Conservation (phyloP, 2,329 filamentous ascomycete species). For the Piedraia hortae region DNA sequence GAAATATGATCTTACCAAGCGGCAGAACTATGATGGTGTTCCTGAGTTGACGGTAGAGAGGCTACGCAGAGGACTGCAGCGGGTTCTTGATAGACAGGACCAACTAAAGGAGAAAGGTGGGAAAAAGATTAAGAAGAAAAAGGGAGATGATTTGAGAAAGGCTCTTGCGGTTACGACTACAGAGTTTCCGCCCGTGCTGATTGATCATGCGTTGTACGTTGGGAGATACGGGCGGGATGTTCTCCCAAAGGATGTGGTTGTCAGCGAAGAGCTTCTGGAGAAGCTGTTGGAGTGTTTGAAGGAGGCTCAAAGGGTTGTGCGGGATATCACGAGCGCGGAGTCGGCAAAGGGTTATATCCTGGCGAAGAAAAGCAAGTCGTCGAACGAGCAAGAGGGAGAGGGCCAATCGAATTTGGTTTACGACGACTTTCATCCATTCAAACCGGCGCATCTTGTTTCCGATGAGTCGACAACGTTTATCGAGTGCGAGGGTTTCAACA, state of each 20-base stretch:
- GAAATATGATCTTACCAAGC: conserved; percentile 50
- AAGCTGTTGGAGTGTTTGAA: conserved; percentile 39
- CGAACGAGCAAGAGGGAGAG: conserved; percentile 6
- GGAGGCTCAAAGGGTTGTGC: conserved; percentile 41
- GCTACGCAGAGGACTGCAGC: conserved; percentile 39
- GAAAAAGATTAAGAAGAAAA: conserved; percentile 47
- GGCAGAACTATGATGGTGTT: conserved; percentile 57
- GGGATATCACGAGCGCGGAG: conserved; percentile 37
- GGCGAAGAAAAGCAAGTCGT: conserved; percentile 25
- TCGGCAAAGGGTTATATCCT: conserved; percentile 65
- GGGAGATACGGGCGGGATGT: conserved; percentile 40
- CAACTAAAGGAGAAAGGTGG: conserved; percentile 20
- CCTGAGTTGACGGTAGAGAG: conserved; percentile 49
- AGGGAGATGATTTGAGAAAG: conserved; percentile 48
- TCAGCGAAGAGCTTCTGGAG: conserved; percentile 34
- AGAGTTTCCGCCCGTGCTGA: conserved; percentile 62
- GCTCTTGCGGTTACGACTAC: conserved; percentile 61
- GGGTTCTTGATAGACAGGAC: conserved; percentile 31
- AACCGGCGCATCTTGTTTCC: conserved; percentile 49
- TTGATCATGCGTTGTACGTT: conserved; percentile 58
- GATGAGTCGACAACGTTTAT: conserved; percentile 40
- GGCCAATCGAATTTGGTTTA: conserved; percentile 33
- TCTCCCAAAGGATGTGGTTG: conserved; percentile 41
- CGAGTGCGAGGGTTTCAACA: conserved; percentile 65
- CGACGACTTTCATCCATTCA: conserved; percentile 86